These are phyloP conservation scores for Corymbia citriodora DNA, from an alignment of 441 rosid species.

Conservation along the genomic window DNA sequence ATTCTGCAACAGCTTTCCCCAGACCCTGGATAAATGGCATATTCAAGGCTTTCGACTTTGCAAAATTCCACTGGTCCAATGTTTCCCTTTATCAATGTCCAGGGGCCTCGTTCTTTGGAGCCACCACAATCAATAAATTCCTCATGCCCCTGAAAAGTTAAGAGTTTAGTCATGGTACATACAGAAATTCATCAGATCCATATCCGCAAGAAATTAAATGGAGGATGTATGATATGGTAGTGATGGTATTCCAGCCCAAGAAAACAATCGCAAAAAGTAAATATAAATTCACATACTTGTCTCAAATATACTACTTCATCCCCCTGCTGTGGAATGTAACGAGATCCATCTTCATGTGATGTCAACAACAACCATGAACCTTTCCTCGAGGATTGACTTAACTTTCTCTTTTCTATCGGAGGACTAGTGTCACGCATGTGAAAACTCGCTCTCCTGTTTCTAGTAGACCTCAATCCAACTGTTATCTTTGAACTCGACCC, in stretches of 20 bases:
- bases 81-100: constrained; percentile 55
- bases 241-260: background rate
- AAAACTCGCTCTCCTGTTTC: constrained; percentile 77
- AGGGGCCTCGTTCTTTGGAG: constrained; percentile 63
- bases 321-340: constrained; percentile 90
- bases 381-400: constrained; percentile 47
- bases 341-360: constrained; percentile 83
- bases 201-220: background rate
- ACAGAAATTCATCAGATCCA: background rate
- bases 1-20: constrained; percentile 99
- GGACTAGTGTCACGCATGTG: constrained; percentile 44
- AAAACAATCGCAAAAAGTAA: background rate
- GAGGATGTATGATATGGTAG: background rate
- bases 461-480: constrained; percentile 73
- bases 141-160: constrained; percentile 80
- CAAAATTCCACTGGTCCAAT: constrained; percentile 86
- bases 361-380: constrained; percentile 84
- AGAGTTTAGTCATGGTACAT: background rate
- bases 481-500: constrained; percentile 62
- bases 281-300: constrained; percentile 52
- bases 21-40: constrained; percentile 79
- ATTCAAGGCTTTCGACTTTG: constrained; percentile 73
- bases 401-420: constrained; percentile 44
- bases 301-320: constrained; percentile 87
- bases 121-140: constrained; percentile 49